phyloP scores from a whole-genome alignment of 352 stramenopile genomes.

The Pythium dissimile region DNA sequence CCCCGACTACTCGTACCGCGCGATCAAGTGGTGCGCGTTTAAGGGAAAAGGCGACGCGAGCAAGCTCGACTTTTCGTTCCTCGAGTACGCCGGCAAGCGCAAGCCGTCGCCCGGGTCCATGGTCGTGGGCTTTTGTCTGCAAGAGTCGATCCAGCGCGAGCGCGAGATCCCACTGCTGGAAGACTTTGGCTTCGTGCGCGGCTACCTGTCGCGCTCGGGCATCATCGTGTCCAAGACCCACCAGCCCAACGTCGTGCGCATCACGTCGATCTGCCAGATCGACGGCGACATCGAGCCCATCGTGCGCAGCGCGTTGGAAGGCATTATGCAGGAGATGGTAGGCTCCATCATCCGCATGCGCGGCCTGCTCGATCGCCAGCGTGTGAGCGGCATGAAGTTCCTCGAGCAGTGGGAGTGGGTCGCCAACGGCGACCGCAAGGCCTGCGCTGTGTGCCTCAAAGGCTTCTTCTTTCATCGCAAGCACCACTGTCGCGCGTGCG shows the following conservation, averaged over 20 bases:
- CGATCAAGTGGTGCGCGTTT: slow-evolving; percentile 75
- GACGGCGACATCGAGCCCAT: slow-evolving; percentile 49
- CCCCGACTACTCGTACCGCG: slow-evolving; percentile 54
- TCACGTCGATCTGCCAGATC: slow-evolving; percentile 73
- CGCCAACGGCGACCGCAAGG: slow-evolving; percentile 64
- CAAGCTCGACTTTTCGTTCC: slow-evolving; percentile 65
- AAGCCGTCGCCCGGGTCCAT: slow-evolving; percentile 42
- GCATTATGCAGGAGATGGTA: slow-evolving; percentile 63
- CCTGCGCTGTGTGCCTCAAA: slow-evolving; percentile 64
- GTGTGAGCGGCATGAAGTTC: slow-evolving; percentile 65
- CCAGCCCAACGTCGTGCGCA: slow-evolving; percentile 48
- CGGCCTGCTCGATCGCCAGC: slow-evolving; percentile 52
- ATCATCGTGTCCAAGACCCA: slow-evolving; percentile 68
- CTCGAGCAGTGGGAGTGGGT: slow-evolving; percentile 81
- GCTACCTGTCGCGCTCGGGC: slow-evolving; percentile 52
- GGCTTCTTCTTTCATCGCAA: slow-evolving; percentile 81
- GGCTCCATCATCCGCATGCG: slow-evolving; percentile 38
- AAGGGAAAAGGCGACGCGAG: slow-evolving; percentile 37
- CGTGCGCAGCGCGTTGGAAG: slow-evolving; percentile 44
- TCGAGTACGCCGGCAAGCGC: slow-evolving; percentile 72
- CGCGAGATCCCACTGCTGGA: slow-evolving; percentile 58
- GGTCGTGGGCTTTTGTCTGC: slow-evolving; percentile 69
- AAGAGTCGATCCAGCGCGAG: slow-evolving; percentile 62
- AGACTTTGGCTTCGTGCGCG: slow-evolving; percentile 53
- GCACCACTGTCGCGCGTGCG: slow-evolving; percentile 82